Conservation (phyloP, 1,284 basidiomycete species). For the Phaffia rhodozyma region DNA sequence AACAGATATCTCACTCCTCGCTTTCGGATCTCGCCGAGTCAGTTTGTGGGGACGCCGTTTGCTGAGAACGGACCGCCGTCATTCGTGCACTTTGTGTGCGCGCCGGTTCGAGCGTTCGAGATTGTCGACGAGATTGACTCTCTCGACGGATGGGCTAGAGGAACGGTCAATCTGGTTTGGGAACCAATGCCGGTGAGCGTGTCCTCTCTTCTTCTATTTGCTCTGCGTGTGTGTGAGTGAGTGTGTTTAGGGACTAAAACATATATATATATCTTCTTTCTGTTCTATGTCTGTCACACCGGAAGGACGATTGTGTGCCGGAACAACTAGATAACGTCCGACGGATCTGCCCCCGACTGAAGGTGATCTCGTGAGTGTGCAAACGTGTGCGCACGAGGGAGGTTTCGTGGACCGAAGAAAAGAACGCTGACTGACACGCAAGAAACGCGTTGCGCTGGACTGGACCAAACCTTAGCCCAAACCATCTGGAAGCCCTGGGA, state of each 20-base stretch:
- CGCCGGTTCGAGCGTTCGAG: constrained; percentile 53
- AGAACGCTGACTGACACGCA: too few species aligned
- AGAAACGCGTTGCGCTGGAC: neutral
- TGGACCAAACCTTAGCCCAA: constrained; percentile 31
- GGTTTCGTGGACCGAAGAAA: too few species aligned
- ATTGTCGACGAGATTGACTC: constrained; percentile 54
- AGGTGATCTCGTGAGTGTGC: constrained; percentile 25
- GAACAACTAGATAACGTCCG: constrained; percentile 45
- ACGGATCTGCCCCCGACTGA: constrained; percentile 22
- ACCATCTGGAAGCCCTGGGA: constrained; percentile 38
- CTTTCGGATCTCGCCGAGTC: constrained; percentile 55
- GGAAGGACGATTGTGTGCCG: constrained; percentile 62
- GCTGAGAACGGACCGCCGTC: constrained; percentile 42
- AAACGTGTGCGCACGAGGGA: too few species aligned
- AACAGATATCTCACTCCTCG: constrained; percentile 56
- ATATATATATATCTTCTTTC: constrained; percentile 24
- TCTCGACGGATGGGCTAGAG: constrained; percentile 37
- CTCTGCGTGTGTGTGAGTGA: neutral
- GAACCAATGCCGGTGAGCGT: constrained; percentile 69
- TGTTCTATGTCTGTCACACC: neutral
- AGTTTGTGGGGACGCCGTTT: constrained; percentile 45
- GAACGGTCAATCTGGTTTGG: constrained; percentile 58
- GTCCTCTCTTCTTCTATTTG: neutral
- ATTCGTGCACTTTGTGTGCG: constrained; percentile 76
- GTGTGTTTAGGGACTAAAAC: constrained; percentile 2